Evolutionary conservation across 257 asterid species (phyloP).

Genomic region (Lantana camara): DNA sequence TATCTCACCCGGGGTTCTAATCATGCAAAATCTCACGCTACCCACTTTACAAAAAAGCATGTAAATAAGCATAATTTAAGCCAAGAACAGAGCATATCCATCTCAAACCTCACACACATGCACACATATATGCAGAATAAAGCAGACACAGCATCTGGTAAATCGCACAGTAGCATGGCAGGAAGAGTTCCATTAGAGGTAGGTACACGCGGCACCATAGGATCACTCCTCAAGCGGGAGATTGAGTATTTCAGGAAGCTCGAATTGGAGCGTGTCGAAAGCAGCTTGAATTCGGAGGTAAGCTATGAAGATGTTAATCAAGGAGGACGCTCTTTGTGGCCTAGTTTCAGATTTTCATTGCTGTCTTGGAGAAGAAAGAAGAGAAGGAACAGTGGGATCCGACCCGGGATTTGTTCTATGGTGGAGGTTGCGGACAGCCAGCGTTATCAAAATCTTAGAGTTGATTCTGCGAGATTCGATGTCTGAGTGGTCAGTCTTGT

Average conservation of each 20-base stretch:
- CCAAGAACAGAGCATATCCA: not conserved
- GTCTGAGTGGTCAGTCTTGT: conserved; percentile 15
- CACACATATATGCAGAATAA: not conserved
- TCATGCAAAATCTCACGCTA: conserved; percentile 39
- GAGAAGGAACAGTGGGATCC: conserved; percentile 49
- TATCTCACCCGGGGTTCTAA: conserved; percentile 25
- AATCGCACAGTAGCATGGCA: conserved; percentile 40
- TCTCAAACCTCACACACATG: not conserved
- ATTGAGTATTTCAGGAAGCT: conserved; percentile 66
- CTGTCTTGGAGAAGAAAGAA: conserved; percentile 59
- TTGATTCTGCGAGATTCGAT: conserved; percentile 59
- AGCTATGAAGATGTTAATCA: conserved; percentile 35
- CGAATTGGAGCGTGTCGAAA: conserved; percentile 43
- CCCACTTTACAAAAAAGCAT: conserved; percentile 24
- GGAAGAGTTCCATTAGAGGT: conserved; percentile 53
- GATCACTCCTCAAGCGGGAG: conserved; percentile 84
- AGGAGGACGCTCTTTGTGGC: conserved; percentile 47
- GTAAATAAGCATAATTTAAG: conserved; percentile 8
- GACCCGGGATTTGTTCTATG: conserved; percentile 42
- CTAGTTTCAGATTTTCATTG: conserved; percentile 46
- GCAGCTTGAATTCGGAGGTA: conserved; percentile 33
- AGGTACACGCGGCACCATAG: conserved; percentile 82
- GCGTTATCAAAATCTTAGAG: conserved; percentile 66
- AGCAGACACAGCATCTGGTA: not conserved
- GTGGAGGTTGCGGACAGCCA: conserved; percentile 35